Evolutionary conservation across 2,329 filamentous ascomycete species (phyloP), one percentile per base, ranked within the genome.

Genomic region (Rhynchosporium agropyri): DNA sequence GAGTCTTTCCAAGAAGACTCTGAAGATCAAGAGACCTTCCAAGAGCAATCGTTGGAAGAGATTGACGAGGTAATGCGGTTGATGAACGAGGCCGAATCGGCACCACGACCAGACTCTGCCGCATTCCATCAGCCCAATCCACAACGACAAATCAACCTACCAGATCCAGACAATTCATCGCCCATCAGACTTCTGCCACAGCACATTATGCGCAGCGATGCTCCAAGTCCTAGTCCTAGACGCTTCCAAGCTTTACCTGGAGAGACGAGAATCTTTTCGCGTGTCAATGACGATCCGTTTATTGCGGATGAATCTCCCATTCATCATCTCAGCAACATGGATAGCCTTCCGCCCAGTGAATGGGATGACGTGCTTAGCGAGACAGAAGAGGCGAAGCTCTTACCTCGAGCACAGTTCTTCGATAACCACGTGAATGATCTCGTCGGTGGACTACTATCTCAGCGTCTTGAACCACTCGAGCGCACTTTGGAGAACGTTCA

Each of bases 1-100:
- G n/a, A n/a, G n/a, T n/a, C n/a, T n/a, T n/a, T n/a, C n/a, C n/a
- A n/a, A n/a, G n/a, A n/a, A 45, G 68, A 66, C 4, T 80, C 88
- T 36, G 33, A 36, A 36, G 33, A 10, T 10, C 33, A 36, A 36
- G 33, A 36, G 33, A 40, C 56, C 2, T 60, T 56, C 20, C 68
- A 62, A 13, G 69, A 71, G 48, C 69, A 66, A 6, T 80, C 88
- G 0, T 91, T 91, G 70, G 89, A 94, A 69, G 92, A 97, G 73
- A 93, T 97, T 71, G 93, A 97, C 78, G 91, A 89, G 50, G 87
- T 97, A 58, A 97, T 98, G 92, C 86, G 89, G 67, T 89, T 95
- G 64, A 83, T 97, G 70, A 89, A 92, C 70, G 84, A 88, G 63
- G 85, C 89, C 1, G 90, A 90, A 54, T 60, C 68, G 48, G 60